These are phyloP conservation scores for Capsicum rhomboideum DNA, from an alignment of 257 asterid species.

Conservation along the genomic window DNA sequence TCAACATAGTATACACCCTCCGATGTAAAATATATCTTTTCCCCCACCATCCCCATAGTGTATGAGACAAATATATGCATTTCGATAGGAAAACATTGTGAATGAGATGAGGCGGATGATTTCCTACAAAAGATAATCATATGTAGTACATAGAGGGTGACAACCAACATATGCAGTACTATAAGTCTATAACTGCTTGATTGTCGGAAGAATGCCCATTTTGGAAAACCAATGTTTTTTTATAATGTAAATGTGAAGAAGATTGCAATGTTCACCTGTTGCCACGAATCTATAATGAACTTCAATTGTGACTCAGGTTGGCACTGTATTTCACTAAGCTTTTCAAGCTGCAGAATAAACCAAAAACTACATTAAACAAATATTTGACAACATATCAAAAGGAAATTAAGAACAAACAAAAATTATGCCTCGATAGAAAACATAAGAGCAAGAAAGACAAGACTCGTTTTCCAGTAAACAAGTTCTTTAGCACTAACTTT, in stretches of 20 bases:
- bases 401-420: background rate
- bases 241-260: background rate
- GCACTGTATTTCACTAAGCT: conserved; percentile 74
- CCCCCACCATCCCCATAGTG: background rate
- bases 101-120: background rate
- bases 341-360: conserved; percentile 64
- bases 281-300: conserved; percentile 92
- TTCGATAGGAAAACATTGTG: background rate
- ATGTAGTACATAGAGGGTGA: background rate
- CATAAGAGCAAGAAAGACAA: background rate
- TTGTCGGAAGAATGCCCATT: background rate
- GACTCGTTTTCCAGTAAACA: background rate
- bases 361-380: background rate
- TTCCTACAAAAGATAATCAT: background rate
- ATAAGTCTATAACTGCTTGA: background rate
- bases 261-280: conserved; percentile 54
- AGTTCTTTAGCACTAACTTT: background rate
- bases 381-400: background rate
- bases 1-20: background rate
- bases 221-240: background rate
- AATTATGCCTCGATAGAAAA: background rate
- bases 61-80: background rate
- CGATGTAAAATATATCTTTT: background rate
- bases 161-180: background rate
- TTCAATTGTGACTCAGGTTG: conserved; percentile 89